A percentile compares a stretch with the other conserved stretches of the same genome.
Conservation (phyloP, 768 basidiomycete species). For the Tricholoma sp. region DNA sequence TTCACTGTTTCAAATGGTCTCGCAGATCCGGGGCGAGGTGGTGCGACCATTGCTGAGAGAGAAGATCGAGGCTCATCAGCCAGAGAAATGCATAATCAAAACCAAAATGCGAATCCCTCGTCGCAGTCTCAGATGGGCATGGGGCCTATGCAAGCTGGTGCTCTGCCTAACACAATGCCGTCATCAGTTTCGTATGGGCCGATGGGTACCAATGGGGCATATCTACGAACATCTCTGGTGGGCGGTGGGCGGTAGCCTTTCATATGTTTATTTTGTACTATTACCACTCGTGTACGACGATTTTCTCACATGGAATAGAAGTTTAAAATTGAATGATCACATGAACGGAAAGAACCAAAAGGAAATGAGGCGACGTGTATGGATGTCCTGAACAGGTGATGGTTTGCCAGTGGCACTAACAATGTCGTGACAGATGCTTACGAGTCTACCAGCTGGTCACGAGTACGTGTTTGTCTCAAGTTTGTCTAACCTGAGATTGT, state of each 20-base stretch:
- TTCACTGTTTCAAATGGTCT: constrained; percentile 66
- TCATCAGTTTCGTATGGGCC: constrained; percentile 52
- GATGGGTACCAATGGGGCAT: constrained; percentile 56
- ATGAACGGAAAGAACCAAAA: too few species aligned
- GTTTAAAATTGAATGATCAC: too few species aligned
- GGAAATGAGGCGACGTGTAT: too few species aligned
- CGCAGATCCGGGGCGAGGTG: constrained; percentile 59
- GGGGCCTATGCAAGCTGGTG: constrained; percentile 35
- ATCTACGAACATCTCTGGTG: constrained; percentile 60
- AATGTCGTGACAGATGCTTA: too few species aligned
- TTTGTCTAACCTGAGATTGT: too few species aligned
- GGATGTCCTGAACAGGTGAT: too few species aligned
- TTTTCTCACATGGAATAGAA: too few species aligned
- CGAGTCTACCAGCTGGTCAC: too few species aligned
- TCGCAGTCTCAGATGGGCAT: constrained; percentile 46
- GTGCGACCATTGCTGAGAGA: constrained; percentile 77
- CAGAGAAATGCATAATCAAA: constrained; percentile 52
- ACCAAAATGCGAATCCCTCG: constrained; percentile 41
- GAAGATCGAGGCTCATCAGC: constrained; percentile 57
- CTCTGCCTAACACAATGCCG: constrained; percentile 40
- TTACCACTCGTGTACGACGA: background rate
- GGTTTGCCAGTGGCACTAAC: too few species aligned
- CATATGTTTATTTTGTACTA: constrained; percentile 19
- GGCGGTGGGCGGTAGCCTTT: constrained; percentile 36
- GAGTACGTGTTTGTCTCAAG: too few species aligned